Percentiles rank a stretch among this genome's conserved stretches.
phyloP scores from a whole-genome alignment of 2,329 filamentous ascomycete genomes.

The Trichocomaceae sp. region DNA sequence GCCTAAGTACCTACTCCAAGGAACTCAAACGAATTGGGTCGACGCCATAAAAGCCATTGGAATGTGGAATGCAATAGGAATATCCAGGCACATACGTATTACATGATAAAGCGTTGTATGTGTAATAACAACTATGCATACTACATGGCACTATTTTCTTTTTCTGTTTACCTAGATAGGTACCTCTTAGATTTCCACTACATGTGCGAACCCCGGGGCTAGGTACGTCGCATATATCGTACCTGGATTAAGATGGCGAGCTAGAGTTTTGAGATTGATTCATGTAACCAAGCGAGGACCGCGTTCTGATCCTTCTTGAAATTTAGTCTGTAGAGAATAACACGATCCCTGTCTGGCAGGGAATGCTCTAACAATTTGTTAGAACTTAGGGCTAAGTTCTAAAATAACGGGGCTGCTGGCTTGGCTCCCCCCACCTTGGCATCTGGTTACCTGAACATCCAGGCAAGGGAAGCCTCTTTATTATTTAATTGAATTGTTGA shows the following conservation, averaged over 20 bases:
- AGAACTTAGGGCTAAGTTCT: not conserved
- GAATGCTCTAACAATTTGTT: not conserved
- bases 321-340: no score
- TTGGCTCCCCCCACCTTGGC: not conserved
- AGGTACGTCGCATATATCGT: not conserved
- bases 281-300: no score
- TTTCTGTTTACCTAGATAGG: not conserved
- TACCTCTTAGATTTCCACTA: not conserved
- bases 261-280: no score
- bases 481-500: no score
- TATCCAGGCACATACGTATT: not conserved
- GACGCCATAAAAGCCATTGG: constrained; percentile 9
- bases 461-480: not conserved
- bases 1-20: no score
- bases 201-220: no score
- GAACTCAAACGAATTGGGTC: no score
- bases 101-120: constrained; percentile 4
- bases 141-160: not conserved
- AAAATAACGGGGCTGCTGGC: not conserved
- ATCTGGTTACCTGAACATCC: not conserved
- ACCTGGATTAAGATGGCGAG: not conserved
- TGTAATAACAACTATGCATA: not conserved
- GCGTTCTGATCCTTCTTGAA: no score
- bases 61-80: constrained; percentile 15
- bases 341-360: no score